These are phyloP conservation scores for Pythium periplocum DNA, from an alignment of 352 stramenopile species.

Conservation along the genomic window DNA sequence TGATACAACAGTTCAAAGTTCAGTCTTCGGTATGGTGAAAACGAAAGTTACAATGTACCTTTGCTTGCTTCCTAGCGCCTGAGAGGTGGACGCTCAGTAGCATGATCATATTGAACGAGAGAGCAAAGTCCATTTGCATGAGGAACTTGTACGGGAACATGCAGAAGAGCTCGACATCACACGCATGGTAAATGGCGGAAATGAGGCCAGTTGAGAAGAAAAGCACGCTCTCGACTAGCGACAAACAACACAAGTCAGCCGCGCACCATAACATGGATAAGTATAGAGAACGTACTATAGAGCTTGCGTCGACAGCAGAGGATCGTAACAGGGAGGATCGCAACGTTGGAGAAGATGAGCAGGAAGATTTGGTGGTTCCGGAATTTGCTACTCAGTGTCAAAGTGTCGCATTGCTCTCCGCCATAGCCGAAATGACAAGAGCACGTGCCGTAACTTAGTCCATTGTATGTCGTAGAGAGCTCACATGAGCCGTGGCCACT, in stretches of 20 bases:
- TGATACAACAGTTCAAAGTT: slow-evolving; percentile 3
- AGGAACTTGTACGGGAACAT: slow-evolving; percentile 30
- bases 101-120: slow-evolving; percentile 42
- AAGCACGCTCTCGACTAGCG: slow-evolving; percentile 29
- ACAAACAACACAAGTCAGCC: background rate
- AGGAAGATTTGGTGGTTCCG: slow-evolving; percentile 24
- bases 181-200: slow-evolving; percentile 33
- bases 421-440: slow-evolving; percentile 32
- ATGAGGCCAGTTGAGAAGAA: slow-evolving; percentile 25
- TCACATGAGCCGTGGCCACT: slow-evolving; percentile 22
- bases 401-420: slow-evolving; percentile 22
- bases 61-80: slow-evolving; percentile 31
- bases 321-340: slow-evolving; percentile 26
- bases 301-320: slow-evolving; percentile 27
- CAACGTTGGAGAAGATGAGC: slow-evolving; percentile 28
- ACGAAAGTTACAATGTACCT: slow-evolving; percentile 13
- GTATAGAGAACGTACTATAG: slow-evolving; percentile 19
- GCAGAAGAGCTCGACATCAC: slow-evolving; percentile 29
- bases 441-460: slow-evolving; percentile 27
- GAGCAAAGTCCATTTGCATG: slow-evolving; percentile 36
- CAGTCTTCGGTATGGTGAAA: background rate
- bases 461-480: slow-evolving; percentile 22
- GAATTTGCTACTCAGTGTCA: slow-evolving; percentile 10
- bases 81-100: slow-evolving; percentile 32
- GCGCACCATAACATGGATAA: background rate